phyloP scores from a whole-genome alignment of 2,329 filamentous ascomycete species.

The Septoria linicola region DNA sequence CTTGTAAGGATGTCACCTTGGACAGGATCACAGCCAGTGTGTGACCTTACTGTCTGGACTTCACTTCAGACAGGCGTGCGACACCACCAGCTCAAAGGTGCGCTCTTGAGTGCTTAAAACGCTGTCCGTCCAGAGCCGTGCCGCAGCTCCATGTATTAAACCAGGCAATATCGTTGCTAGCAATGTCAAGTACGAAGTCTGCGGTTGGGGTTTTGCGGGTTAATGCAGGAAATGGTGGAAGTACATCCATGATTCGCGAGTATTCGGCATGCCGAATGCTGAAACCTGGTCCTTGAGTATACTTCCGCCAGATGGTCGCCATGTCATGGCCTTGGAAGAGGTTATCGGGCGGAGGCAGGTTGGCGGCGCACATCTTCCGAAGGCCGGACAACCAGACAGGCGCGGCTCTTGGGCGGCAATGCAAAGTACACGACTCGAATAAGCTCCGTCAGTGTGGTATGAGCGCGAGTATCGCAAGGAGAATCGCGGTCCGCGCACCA shows the following conservation, averaged over 20 bases:
- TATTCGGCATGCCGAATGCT: conserved; percentile 7
- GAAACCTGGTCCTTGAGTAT: conserved; percentile 6
- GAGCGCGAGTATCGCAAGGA: background rate
- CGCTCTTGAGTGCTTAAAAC: no score
- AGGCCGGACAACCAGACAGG: conserved; percentile 5
- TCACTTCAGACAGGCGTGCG: no score
- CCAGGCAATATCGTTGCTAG: background rate
- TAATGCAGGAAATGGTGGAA: conserved; percentile 41
- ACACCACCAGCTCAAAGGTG: no score
- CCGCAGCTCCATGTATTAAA: no score
- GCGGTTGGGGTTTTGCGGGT: conserved; percentile 55
- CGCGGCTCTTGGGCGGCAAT: conserved; percentile 9
- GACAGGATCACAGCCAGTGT: no score
- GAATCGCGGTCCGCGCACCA: background rate
- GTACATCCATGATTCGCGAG: background rate
- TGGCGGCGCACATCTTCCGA: conserved; percentile 5
- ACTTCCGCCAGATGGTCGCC: background rate
- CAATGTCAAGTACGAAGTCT: background rate
- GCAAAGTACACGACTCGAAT: conserved; percentile 4
- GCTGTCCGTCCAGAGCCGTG: no score
- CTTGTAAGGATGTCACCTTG: no score
- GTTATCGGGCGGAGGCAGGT: background rate
- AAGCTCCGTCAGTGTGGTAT: background rate
- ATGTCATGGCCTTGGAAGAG: background rate
- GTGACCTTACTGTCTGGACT: no score